Evolutionary conservation across 768 basidiomycete species (phyloP).

Genomic region (Tephrocybe sp.): DNA sequence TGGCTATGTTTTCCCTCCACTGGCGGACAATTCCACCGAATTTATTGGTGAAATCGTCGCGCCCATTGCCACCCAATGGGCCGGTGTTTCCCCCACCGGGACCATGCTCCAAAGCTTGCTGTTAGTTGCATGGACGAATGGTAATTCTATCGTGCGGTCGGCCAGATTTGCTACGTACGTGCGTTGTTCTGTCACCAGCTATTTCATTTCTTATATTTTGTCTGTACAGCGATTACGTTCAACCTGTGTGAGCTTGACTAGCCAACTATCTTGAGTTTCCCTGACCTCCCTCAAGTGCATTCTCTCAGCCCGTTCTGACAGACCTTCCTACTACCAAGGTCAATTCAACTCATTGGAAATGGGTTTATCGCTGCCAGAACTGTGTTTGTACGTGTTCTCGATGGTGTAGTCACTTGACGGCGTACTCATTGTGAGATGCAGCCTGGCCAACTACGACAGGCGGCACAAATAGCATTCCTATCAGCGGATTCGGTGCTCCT

Average conservation of each 20-base stretch:
- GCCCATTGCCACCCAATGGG: conserved; percentile 55
- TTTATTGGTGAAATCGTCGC: conserved; percentile 66
- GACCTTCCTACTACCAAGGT: conserved; percentile 48
- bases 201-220: background rate
- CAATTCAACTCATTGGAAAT: conserved; percentile 66
- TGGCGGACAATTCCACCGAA: conserved; percentile 42
- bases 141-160: conserved; percentile 50
- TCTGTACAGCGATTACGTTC: conserved; percentile 44
- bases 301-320: conserved; percentile 53
- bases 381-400: conserved; percentile 49
- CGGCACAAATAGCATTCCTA: conserved; percentile 38
- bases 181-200: conserved; percentile 9
- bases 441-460: conserved; percentile 40
- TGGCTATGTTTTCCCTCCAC: conserved; percentile 55
- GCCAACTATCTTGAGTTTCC: background rate
- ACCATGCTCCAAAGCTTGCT: conserved; percentile 57
- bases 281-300: conserved; percentile 28
- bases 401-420: background rate
- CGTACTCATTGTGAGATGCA: conserved; percentile 5
- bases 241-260: conserved; percentile 41
- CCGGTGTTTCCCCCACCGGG: conserved; percentile 52
- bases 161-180: conserved; percentile 54
- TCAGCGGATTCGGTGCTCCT: conserved; percentile 35
- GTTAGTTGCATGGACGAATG: conserved; percentile 62
- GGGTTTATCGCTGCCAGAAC: conserved; percentile 67